A percentile compares a stretch with the other conserved stretches of the same genome.
phyloP scores from a whole-genome alignment of 2,329 filamentous ascomycete genomes.

The Curvularia sp. region DNA sequence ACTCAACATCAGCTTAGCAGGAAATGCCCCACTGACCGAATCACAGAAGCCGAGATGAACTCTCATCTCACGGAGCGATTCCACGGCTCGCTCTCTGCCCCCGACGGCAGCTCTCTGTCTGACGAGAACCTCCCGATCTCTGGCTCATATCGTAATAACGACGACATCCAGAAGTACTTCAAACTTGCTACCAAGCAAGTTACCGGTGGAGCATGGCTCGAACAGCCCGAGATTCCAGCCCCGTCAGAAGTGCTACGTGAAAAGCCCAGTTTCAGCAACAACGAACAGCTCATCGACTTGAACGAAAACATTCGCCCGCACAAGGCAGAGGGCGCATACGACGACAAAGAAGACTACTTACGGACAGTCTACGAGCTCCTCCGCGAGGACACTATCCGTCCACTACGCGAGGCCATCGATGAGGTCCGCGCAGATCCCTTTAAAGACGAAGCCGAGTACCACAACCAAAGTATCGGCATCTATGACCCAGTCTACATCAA shows the following conservation, averaged over 20 bases:
- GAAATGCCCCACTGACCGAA: slow-evolving; percentile 10
- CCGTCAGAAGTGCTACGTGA: slow-evolving; percentile 58
- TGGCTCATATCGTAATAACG: slow-evolving; percentile 20
- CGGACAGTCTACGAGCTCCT: slow-evolving; percentile 76
- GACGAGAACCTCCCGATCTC: slow-evolving; percentile 27
- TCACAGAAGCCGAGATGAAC: slow-evolving; percentile 29
- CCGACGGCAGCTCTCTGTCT: slow-evolving; percentile 6
- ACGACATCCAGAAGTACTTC: slow-evolving; percentile 42
- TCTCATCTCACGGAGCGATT: slow-evolving; percentile 28
- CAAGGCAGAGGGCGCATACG: slow-evolving; percentile 61
- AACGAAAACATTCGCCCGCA: slow-evolving; percentile 35
- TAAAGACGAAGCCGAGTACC: slow-evolving; percentile 60
- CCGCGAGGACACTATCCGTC: slow-evolving; percentile 74
- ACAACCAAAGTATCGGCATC: slow-evolving; percentile 44
- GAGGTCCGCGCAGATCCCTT: slow-evolving; percentile 38
- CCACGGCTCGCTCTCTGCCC: neutral
- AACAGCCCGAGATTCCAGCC: slow-evolving; percentile 63
- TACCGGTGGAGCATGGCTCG: slow-evolving; percentile 37
- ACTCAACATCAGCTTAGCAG: neutral
- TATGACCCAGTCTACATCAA: slow-evolving; percentile 67
- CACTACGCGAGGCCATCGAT: slow-evolving; percentile 71
- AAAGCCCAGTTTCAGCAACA: slow-evolving; percentile 8
- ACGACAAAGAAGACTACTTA: slow-evolving; percentile 70
- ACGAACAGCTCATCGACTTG: slow-evolving; percentile 29
- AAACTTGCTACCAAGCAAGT: slow-evolving; percentile 25